Evolutionary conservation across 495 filamentous ascomycete species (phyloP).

Genomic region (Aspergillus egyptiacus): DNA sequence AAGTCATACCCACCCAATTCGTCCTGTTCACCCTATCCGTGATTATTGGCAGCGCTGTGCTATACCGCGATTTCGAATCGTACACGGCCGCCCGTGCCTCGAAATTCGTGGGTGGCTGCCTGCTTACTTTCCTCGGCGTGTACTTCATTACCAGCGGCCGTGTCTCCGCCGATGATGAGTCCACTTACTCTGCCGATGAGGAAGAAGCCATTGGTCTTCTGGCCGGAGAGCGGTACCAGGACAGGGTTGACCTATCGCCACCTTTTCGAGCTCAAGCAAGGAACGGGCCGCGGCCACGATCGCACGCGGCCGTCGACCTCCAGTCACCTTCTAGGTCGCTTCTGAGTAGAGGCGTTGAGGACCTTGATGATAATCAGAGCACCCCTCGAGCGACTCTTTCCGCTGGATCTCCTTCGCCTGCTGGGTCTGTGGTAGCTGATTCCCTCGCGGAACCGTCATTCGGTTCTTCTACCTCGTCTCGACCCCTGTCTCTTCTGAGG

Average conservation of each 20-base stretch:
- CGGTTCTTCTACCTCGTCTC: conserved; percentile 28
- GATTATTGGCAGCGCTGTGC: conserved; percentile 84
- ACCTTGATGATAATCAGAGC: conserved; percentile 28
- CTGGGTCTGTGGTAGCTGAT: conserved; percentile 29
- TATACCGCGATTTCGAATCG: conserved; percentile 91
- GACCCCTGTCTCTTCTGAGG: conserved; percentile 29
- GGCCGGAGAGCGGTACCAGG: conserved; percentile 38
- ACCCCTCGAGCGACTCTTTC: conserved; percentile 35
- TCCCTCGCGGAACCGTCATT: conserved; percentile 29
- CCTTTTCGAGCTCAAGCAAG: conserved; percentile 17
- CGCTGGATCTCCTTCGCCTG: conserved; percentile 29
- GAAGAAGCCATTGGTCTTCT: conserved; percentile 45
- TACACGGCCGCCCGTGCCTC: conserved; percentile 59
- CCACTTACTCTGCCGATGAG: conserved; percentile 42
- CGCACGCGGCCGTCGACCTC: conserved; percentile 10
- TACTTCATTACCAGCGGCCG: conserved; percentile 79
- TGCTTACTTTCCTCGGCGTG: conserved; percentile 87
- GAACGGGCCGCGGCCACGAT: conserved; percentile 17
- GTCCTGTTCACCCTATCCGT: conserved; percentile 94
- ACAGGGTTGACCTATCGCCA: conserved; percentile 35
- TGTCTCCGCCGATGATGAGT: conserved; percentile 39
- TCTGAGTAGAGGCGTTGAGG: conserved; percentile 30
- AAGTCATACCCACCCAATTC: conserved; percentile 95
- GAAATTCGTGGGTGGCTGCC: conserved; percentile 86
- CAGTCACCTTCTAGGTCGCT: conserved; percentile 34